Percentiles rank a stretch among this genome's conserved stretches.
These are phyloP conservation scores for Kitagawia praeruptora DNA, from an alignment of 129 eudicot species.

Conservation along the genomic window DNA sequence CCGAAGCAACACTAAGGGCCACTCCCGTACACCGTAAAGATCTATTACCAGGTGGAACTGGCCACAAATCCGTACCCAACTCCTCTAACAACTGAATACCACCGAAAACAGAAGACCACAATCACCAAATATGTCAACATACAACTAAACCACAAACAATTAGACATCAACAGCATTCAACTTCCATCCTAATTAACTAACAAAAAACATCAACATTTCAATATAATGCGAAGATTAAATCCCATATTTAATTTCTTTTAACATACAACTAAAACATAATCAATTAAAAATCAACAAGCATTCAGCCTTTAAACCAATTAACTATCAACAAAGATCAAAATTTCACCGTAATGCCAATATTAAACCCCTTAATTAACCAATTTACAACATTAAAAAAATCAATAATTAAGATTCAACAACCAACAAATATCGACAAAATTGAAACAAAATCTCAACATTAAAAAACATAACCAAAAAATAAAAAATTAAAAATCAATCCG, in stretches of 20 bases:
- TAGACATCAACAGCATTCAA: not conserved
- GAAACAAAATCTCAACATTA: too few relatives aligned
- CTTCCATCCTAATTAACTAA: not conserved
- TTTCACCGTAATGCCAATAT: not conserved
- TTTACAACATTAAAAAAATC: not conserved
- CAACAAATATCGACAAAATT: not conserved
- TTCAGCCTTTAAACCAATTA: too few relatives aligned
- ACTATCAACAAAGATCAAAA: not conserved
- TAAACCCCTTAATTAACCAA: not conserved
- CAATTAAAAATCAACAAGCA: not conserved
- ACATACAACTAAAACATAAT: not conserved
- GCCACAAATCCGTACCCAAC: slow-evolving; percentile 83
- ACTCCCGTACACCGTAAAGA: slow-evolving; percentile 89
- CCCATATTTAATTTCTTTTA: not conserved
- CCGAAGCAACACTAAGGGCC: slow-evolving; percentile 87
- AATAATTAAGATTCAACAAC: not conserved
- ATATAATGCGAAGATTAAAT: too few relatives aligned
- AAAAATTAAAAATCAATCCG: not conserved
- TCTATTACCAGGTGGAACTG: slow-evolving; percentile 73
- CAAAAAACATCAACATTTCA: not conserved
- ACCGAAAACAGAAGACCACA: slow-evolving; percentile 1
- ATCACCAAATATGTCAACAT: not conserved
- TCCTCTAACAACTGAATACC: slow-evolving; percentile 78
- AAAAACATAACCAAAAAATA: too few relatives aligned
- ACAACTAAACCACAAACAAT: not conserved